phyloP scores from a whole-genome alignment of 371 early-diverging fungal species.

The Chytridiales sp. region DNA sequence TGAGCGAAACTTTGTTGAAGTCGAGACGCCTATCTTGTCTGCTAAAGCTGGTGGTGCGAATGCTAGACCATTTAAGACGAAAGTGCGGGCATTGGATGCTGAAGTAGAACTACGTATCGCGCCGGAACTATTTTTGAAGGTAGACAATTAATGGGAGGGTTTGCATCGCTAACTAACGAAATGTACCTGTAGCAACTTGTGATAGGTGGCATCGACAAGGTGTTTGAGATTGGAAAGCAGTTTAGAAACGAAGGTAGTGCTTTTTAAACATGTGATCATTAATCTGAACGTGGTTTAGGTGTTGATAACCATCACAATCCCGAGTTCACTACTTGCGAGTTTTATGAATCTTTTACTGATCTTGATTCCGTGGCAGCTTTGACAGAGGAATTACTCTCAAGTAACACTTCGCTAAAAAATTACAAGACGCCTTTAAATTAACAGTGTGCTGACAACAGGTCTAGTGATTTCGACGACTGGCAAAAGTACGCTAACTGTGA shows the following conservation, averaged over 20 bases:
- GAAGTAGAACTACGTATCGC: slow-evolving; percentile 89
- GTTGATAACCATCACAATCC: slow-evolving; percentile 98
- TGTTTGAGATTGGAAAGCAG: slow-evolving; percentile 96
- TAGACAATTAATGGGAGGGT: too few relatives aligned
- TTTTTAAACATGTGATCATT: not conserved
- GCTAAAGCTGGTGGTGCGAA: slow-evolving; percentile 91
- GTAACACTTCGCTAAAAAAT: slow-evolving; percentile 19
- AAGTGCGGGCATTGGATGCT: slow-evolving; percentile 71
- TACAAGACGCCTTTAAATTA: not conserved
- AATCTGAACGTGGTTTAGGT: slow-evolving; percentile 43
- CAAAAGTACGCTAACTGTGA: not conserved
- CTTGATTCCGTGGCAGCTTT: slow-evolving; percentile 77
- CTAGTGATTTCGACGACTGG: not conserved
- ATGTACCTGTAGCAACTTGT: slow-evolving; percentile 68
- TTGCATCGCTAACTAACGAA: too few relatives aligned
- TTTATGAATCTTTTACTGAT: slow-evolving; percentile 93
- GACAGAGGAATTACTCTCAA: slow-evolving; percentile 80
- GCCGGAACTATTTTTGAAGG: slow-evolving; percentile 95
- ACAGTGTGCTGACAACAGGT: not conserved
- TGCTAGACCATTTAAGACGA: slow-evolving; percentile 92
- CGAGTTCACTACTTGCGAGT: slow-evolving; percentile 97
- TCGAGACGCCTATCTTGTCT: slow-evolving; percentile 95
- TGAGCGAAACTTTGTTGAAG: slow-evolving; percentile 83
- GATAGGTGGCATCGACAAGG: slow-evolving; percentile 91
- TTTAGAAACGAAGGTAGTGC: slow-evolving; percentile 91